Evolutionary conservation across 257 asterid species (phyloP).

Genomic region (Leonotis leonurus): DNA sequence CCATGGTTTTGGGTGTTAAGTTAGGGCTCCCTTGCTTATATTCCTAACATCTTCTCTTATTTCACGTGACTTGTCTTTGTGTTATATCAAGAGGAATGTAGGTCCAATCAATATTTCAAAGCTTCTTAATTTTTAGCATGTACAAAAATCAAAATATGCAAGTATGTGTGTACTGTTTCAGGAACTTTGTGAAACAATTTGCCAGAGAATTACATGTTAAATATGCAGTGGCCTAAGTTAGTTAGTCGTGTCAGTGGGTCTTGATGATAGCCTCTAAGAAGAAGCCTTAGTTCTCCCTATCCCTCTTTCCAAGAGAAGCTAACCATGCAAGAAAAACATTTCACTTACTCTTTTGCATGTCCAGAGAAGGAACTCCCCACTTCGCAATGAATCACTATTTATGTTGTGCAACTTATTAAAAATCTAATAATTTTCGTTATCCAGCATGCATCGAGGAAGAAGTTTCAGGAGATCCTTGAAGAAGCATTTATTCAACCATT

Average conservation of each 20-base stretch:
- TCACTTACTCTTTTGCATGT: background rate
- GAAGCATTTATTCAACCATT: constrained; percentile 77
- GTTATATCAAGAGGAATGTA: background rate
- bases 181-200: background rate
- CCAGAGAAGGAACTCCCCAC: background rate
- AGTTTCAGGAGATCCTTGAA: constrained; percentile 85
- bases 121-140: too few relatives aligned
- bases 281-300: background rate
- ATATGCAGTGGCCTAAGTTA: too few relatives aligned
- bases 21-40: too few relatives aligned
- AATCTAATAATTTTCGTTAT: constrained; percentile 13
- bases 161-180: background rate
- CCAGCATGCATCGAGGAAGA: constrained; percentile 79
- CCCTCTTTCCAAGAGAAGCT: background rate
- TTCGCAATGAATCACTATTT: background rate
- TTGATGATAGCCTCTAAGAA: background rate
- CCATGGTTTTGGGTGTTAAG: too few relatives aligned
- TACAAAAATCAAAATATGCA: background rate
- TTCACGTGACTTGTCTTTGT: background rate
- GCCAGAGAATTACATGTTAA: background rate
- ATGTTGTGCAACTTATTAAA: constrained; percentile 1
- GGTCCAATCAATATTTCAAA: background rate
- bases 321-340: background rate
- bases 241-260: background rate
- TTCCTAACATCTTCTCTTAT: too few relatives aligned